Evolutionary conservation across 345 rosid genomes (phyloP).

Genomic region (Rhizophora apiculata): DNA sequence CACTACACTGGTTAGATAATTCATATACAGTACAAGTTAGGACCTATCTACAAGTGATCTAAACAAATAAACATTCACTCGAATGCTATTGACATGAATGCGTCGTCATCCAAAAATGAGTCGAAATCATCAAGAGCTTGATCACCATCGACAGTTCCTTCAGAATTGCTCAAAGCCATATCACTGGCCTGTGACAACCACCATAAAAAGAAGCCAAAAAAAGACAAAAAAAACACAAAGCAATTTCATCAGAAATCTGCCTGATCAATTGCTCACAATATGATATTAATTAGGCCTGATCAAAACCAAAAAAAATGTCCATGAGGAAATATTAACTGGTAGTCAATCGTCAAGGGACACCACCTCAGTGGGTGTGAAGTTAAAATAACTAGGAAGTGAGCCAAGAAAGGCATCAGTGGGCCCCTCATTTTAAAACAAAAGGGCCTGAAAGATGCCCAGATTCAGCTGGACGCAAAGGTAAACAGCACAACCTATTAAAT

Average conservation of each 20-base stretch:
- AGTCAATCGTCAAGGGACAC: too few species aligned
- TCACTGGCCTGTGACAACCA: constrained; percentile 30
- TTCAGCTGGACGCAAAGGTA: too few species aligned
- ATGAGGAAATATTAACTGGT: too few species aligned
- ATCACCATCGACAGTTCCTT: constrained; percentile 34
- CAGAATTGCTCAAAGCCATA: constrained; percentile 35
- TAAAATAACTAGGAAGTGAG: too few species aligned
- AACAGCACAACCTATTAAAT: too few species aligned
- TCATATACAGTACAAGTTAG: constrained; percentile 20
- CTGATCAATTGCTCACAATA: neutral
- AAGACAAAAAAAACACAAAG: neutral
- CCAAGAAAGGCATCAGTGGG: too few species aligned
- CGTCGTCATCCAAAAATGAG: constrained; percentile 62
- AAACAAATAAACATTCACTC: constrained; percentile 32
- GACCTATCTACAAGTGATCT: constrained; percentile 27
- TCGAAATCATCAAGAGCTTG: constrained; percentile 56
- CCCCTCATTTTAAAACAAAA: too few species aligned
- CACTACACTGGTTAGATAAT: constrained; percentile 14
- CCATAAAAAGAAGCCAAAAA: neutral
- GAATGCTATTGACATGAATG: constrained; percentile 65
- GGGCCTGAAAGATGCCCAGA: too few species aligned
- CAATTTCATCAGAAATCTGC: neutral
- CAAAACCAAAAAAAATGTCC: too few species aligned
- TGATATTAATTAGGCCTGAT: too few species aligned
- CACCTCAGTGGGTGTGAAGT: too few species aligned